Evolutionary conservation across 495 filamentous ascomycete species (phyloP), one percentile per base, ranked within the genome.

Genomic region (Hypoxylon perforatum): DNA sequence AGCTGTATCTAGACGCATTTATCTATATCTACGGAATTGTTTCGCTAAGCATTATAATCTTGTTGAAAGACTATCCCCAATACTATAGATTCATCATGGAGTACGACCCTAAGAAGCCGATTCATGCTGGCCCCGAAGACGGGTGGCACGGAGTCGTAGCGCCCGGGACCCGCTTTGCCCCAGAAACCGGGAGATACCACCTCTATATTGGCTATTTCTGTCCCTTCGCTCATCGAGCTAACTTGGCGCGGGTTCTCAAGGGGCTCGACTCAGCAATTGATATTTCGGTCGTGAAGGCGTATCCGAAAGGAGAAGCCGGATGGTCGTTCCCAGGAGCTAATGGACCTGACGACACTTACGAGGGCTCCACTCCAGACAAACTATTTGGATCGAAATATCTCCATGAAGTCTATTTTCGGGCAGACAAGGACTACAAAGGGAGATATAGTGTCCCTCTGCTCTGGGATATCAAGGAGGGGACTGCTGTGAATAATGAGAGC

Each of bases 401-500:
- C 15, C 83, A 84, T n/a, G 78, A 96, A 45, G 71, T 96, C 19
- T 96, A 96, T 75, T 87, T 90, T 65, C 78, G 84, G 23, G 86
- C 87, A 6, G 82, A 93, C 68, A 84, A 87, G 0, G 77, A 84
- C 30, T 96, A 94, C 70, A 77, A 83, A 42, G 91, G 90, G 1
- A 80, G 91, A 21, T 95, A 88, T 73, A 95, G 92, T 0, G 91
- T 96, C 6, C 92, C 92, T 2, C 84, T 86, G 23, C 80, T 96
- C 21, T 95, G 88, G 80, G 92, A 96, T 75, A 91, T 83, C 71
- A 87, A 90, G 77, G 76, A 76, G 46, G 81, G 87, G 60, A 87
- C 84, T 21, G 91, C 94, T 61, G 92, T 94, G 58, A 93, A 85
- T 76, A 96, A 96, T 64, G 92, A 96, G 82, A 92, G 89, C 67